Conservation (phyloP, 2,329 filamentous ascomycete species). For the Mycosphaerella arachidis region DNA sequence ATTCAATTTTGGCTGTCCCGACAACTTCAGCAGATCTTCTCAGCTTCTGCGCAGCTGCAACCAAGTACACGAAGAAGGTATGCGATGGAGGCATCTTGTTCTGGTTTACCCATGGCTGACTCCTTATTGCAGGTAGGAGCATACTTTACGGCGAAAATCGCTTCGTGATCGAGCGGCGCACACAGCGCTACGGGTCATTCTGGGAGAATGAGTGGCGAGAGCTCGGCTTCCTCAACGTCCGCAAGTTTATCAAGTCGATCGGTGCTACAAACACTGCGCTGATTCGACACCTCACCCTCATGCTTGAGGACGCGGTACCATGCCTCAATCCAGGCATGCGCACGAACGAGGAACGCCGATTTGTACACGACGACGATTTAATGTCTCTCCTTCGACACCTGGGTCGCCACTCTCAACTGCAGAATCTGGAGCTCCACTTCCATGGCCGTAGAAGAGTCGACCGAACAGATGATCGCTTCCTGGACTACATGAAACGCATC, state of each 20-base stretch:
- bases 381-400: slow-evolving; percentile 44
- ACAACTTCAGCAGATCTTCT: slow-evolving; percentile 39
- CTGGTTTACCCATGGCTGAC: slow-evolving; percentile 10
- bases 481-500: slow-evolving; percentile 42
- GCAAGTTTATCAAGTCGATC: slow-evolving; percentile 45
- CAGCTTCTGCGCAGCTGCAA: slow-evolving; percentile 46
- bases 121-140: slow-evolving; percentile 31
- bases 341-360: slow-evolving; percentile 44
- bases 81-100: slow-evolving; percentile 1
- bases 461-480: slow-evolving; percentile 39
- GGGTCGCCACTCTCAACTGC: slow-evolving; percentile 38
- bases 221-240: slow-evolving; percentile 29
- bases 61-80: slow-evolving; percentile 32
- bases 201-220: slow-evolving; percentile 40
- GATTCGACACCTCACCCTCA: slow-evolving; percentile 43
- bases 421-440: slow-evolving; percentile 41
- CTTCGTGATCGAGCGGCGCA: slow-evolving; percentile 43
- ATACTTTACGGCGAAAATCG: slow-evolving; percentile 50
- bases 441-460: slow-evolving; percentile 36
- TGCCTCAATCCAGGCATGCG: slow-evolving; percentile 37
- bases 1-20: slow-evolving; percentile 35
- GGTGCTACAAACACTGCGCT: slow-evolving; percentile 44
- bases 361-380: slow-evolving; percentile 45
- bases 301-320: slow-evolving; percentile 44
- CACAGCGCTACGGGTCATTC: slow-evolving; percentile 33